Conservation (phyloP, 1,284 basidiomycete genomes). For the Heterobasidion parviporum region DNA sequence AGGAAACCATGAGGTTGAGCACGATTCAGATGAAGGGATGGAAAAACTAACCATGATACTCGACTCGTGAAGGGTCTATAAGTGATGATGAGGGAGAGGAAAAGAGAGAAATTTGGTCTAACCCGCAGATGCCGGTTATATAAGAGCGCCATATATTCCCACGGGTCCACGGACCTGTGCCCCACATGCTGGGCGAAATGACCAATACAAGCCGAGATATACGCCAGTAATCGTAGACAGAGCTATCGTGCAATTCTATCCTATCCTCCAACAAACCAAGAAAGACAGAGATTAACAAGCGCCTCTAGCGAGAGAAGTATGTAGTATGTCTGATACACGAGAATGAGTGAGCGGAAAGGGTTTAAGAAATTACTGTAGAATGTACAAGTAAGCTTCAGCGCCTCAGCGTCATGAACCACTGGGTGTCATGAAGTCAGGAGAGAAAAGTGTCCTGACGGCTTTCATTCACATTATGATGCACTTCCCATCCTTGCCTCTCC, state of each 20-base stretch:
- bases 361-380: background rate
- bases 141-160: background rate
- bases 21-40: background rate
- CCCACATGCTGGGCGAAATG: background rate
- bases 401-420: too few species aligned
- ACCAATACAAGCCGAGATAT: background rate
- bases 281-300: background rate
- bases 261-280: background rate
- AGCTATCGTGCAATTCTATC: background rate
- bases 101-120: background rate
- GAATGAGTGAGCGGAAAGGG: background rate
- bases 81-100: background rate
- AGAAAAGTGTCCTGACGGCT: background rate
- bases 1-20: background rate
- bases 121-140: background rate
- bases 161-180: background rate
- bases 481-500: constrained; percentile 15
- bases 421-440: background rate
- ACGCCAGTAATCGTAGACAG: background rate
- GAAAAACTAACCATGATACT: background rate
- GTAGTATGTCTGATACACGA: background rate
- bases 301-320: background rate
- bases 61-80: background rate
- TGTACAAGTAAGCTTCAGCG: background rate
- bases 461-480: constrained; percentile 56